Evolutionary conservation across 148 eudicot genomes (phyloP).

Genomic region (Amaranthus palmeri): DNA sequence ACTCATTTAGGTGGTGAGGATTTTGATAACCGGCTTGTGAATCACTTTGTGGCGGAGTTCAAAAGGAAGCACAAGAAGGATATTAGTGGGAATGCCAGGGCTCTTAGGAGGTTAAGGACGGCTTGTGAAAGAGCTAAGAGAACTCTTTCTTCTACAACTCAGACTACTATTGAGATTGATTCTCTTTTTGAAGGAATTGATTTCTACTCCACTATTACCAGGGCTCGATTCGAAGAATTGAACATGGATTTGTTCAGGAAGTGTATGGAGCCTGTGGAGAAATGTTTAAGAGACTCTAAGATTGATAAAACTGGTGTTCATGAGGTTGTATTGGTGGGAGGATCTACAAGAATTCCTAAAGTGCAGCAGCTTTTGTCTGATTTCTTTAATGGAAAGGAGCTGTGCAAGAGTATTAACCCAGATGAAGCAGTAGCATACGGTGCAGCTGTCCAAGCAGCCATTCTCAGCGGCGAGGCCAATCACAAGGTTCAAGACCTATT

Average conservation of each 20-base stretch:
- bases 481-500: constrained; percentile 29
- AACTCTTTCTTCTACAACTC: constrained; percentile 35
- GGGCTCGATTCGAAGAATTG: constrained; percentile 42
- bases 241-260: constrained; percentile 46
- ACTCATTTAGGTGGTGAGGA: constrained; percentile 28
- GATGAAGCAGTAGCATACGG: constrained; percentile 56
- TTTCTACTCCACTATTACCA: constrained; percentile 40
- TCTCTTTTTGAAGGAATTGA: constrained; percentile 34
- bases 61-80: constrained; percentile 43
- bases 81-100: constrained; percentile 41
- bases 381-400: constrained; percentile 40
- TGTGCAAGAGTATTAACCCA: constrained; percentile 38
- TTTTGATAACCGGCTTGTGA: constrained; percentile 46
- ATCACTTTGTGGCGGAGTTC: constrained; percentile 39
- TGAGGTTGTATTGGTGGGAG: constrained; percentile 47
- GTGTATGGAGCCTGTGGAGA: constrained; percentile 40
- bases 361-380: constrained; percentile 43
- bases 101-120: constrained; percentile 38
- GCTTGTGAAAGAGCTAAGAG: constrained; percentile 45
- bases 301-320: constrained; percentile 28
- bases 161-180: constrained; percentile 19
- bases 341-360: constrained; percentile 48
- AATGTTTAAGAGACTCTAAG: constrained; percentile 41
- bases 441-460: constrained; percentile 44
- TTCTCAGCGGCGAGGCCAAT: constrained; percentile 39